Base-by-base conservation (phyloP, 1,284 basidiomycete genomes). In the Tranzscheliella williamsii region DNA sequence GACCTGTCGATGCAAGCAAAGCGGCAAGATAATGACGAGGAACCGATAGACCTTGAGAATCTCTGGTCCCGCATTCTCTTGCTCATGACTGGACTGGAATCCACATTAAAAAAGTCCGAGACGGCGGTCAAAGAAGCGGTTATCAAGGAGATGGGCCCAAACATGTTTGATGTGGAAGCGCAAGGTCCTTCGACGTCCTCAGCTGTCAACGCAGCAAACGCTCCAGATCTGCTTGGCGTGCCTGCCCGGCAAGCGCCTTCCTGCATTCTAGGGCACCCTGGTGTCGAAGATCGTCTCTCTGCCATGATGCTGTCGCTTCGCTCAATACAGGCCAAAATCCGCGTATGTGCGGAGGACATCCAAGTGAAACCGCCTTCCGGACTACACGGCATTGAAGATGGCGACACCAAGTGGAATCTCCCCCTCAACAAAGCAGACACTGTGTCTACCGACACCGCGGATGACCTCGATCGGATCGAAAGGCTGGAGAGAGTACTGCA, bases 311-410 rank as follows among this genome's bases (percentile, higher is more conserved):
- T 63, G 4, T 47, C 56, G n/a, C 63, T 77, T 7, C 70, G 75
- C 15, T 62, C 73, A n/a, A 39, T 77, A 22, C 75, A 77, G 46
- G 64, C 69, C 47, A 77, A 77, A 57, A 60, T 77, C 26, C 55
- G 64, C 24, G 68, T 69, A 15, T 75, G 72, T 39, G 54, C 54
- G 11, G 73, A 73, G 34, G 75, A 76, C 23, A 43, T 72, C 4
- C 33, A 32, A 4, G 38, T 76, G 40, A 54, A 46, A 13, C 33
- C 46, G 1, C 54, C 63, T 9, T 27, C 57, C 0, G 31, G 45
- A 9, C 46, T 77, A 39, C 73, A 77, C 34, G 75, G 75, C 34
- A 13, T 42, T 15, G 41, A 42, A 15, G 34, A 46, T 11, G 40
- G 24, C 3, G 4, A 12, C 29, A 17, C 34, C n/a, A 9, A 15